These are phyloP conservation scores for Geosmithia morbida DNA, from an alignment of 2,329 filamentous ascomycete genomes.

Conservation along the genomic window DNA sequence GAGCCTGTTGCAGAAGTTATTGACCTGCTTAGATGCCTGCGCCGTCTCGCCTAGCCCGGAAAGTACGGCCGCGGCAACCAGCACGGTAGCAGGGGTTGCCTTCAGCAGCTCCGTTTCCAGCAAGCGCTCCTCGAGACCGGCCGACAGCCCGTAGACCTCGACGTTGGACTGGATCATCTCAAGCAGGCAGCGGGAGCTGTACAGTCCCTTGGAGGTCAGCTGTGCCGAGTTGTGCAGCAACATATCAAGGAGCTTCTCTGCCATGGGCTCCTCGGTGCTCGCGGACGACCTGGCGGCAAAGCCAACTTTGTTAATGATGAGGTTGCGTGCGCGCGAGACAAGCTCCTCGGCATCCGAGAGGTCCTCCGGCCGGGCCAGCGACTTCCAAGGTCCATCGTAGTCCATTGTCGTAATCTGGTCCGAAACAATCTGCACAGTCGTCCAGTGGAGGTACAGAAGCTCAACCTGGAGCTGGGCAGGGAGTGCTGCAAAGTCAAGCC, in stretches of 20 bases:
- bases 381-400: conserved; percentile 30
- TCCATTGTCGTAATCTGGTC: conserved; percentile 37
- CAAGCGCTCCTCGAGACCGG: conserved; percentile 31
- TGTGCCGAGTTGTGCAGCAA: conserved; percentile 27
- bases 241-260: conserved; percentile 25
- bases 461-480: conserved; percentile 29
- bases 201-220: conserved; percentile 28
- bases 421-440: conserved; percentile 34
- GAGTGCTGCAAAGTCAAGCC: conserved; percentile 21
- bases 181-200: conserved; percentile 36
- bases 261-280: conserved; percentile 15
- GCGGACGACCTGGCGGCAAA: conserved; percentile 19
- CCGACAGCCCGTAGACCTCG: conserved; percentile 29
- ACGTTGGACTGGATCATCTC: conserved; percentile 31
- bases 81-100: conserved; percentile 26
- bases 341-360: conserved; percentile 26
- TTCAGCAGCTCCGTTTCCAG: conserved; percentile 30
- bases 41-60: conserved; percentile 35
- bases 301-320: conserved; percentile 18
- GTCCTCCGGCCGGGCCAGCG: conserved; percentile 18
- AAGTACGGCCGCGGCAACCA: conserved; percentile 35
- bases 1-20: conserved; percentile 42
- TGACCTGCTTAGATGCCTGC: conserved; percentile 29
- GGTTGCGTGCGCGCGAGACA: conserved; percentile 22
- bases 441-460: conserved; percentile 32